Percentiles rank a stretch among this genome's conserved stretches.
Evolutionary conservation across 768 basidiomycete species (phyloP).

Genomic region (Mycena polygramma): DNA sequence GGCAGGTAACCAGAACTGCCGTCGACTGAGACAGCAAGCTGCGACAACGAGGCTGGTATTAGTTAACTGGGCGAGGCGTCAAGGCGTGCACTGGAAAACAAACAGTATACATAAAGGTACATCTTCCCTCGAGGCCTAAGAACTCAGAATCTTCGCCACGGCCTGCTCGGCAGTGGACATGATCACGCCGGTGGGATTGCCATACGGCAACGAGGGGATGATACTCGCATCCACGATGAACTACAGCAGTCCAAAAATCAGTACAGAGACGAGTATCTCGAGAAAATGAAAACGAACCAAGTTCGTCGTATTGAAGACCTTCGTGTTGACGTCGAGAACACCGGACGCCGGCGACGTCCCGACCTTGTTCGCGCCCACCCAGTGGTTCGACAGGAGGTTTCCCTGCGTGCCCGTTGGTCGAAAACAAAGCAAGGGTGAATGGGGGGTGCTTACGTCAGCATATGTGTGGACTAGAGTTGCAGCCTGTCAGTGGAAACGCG

Average conservation of each 20-base stretch:
- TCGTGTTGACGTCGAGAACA: slow-evolving; percentile 71
- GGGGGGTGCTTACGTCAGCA: slow-evolving; percentile 42
- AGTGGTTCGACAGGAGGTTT: slow-evolving; percentile 72
- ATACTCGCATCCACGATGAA: slow-evolving; percentile 39
- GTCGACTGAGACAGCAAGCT: too few relatives aligned
- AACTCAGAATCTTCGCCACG: slow-evolving; percentile 61
- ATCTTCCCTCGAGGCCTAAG: too few relatives aligned
- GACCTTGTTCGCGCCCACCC: slow-evolving; percentile 69
- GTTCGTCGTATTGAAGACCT: slow-evolving; percentile 64
- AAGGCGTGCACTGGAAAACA: too few relatives aligned
- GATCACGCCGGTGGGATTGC: slow-evolving; percentile 68
- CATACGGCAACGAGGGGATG: slow-evolving; percentile 67
- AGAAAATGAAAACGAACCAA: slow-evolving; percentile 49
- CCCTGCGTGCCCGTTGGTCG: slow-evolving; percentile 36
- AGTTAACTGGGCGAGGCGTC: too few relatives aligned
- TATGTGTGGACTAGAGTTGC: slow-evolving; percentile 54
- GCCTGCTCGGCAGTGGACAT: slow-evolving; percentile 73
- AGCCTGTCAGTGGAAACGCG: slow-evolving; percentile 12
- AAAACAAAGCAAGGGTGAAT: background rate
- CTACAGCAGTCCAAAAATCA: slow-evolving; percentile 39
- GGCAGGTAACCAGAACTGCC: too few relatives aligned
- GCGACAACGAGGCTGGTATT: too few relatives aligned
- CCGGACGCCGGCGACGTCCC: slow-evolving; percentile 48
- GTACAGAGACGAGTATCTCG: background rate
- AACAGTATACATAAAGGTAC: too few relatives aligned